phyloP scores from a whole-genome alignment of 257 asterid species.

The Primulina eburnea region DNA sequence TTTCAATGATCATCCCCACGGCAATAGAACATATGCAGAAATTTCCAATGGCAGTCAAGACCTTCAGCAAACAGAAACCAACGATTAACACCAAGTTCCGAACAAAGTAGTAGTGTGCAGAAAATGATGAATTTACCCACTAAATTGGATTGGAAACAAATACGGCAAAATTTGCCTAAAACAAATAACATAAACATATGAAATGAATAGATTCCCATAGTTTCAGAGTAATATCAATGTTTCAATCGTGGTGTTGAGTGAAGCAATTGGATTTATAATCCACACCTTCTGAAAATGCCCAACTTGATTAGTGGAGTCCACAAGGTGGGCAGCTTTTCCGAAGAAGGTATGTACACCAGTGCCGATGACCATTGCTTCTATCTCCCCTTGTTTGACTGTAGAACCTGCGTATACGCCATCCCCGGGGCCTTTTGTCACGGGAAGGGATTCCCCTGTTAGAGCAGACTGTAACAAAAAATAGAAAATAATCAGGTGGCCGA shows the following conservation, averaged over 20 bases:
- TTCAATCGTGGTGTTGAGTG: not conserved
- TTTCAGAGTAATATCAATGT: not conserved
- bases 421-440: slow-evolving; percentile 38
- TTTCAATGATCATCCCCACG: slow-evolving; percentile 37
- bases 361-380: slow-evolving; percentile 40
- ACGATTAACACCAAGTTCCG: not conserved
- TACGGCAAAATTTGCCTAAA: not conserved
- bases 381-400: slow-evolving; percentile 46
- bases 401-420: slow-evolving; percentile 45
- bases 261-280: not conserved
- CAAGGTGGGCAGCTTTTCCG: slow-evolving; percentile 50
- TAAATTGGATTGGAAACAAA: not conserved
- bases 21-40: slow-evolving; percentile 48
- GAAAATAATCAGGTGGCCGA: not conserved
- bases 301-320: slow-evolving; percentile 40
- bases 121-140: not conserved
- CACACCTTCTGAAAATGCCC: slow-evolving; percentile 46
- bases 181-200: not conserved
- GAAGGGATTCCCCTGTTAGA: slow-evolving; percentile 43
- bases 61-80: slow-evolving; percentile 23
- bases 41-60: slow-evolving; percentile 45
- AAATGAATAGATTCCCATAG: not conserved
- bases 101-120: not conserved
- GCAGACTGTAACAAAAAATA: slow-evolving; percentile 32
- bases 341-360: slow-evolving; percentile 47